Evolutionary conservation across 163 green algal species (phyloP), one percentile per base, ranked within the genome.

Genomic region (Prototheca cutis): DNA sequence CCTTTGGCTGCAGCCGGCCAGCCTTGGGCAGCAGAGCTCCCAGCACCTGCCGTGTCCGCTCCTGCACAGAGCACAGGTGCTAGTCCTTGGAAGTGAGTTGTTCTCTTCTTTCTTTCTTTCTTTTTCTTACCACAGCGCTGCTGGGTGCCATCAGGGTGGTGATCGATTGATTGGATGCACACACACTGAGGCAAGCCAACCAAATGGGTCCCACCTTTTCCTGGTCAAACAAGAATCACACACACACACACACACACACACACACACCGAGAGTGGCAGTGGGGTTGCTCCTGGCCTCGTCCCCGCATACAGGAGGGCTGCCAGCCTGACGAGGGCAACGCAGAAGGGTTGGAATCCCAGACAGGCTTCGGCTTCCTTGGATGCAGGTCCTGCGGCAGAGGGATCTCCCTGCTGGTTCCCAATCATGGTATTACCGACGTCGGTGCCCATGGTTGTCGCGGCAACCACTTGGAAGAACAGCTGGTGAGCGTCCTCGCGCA

Each of bases 291-390:
- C 36, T n/a, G 36, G 36, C 36, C 17, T 10, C 36, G 13, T 10
- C 36, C 13, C 36, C 36, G 13, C 36, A 15, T 15, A 21, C 53
- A 57, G 40, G 40, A 54, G 57, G 40, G 53, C 53, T 6, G 53
- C 61, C 10, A 68, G 30, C 13, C 60, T 40, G 28, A 68, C 61
- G 23, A 68, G 40, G 6, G 53, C 53, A 6, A 53, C 61, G 29
- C 61, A 68, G 42, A 68, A 68, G 30, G 24, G 27, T 25, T 68
- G 39, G 53, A 57, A 62, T 24, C 8, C 33, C 36, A 66, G 36
- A 13, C 25, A 48, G 30, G 60, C 60, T 17, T 4, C 30, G 2
- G 49, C 39, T 27, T 49, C 48, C 60, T 54, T 40, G 3, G 60
- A 13, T 7, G 18, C 23, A 45, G 51, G 28, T 45, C 13, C 13